Base-by-base conservation (phyloP, 2,329 filamentous ascomycete genomes). In the Fusarium sp. region DNA sequence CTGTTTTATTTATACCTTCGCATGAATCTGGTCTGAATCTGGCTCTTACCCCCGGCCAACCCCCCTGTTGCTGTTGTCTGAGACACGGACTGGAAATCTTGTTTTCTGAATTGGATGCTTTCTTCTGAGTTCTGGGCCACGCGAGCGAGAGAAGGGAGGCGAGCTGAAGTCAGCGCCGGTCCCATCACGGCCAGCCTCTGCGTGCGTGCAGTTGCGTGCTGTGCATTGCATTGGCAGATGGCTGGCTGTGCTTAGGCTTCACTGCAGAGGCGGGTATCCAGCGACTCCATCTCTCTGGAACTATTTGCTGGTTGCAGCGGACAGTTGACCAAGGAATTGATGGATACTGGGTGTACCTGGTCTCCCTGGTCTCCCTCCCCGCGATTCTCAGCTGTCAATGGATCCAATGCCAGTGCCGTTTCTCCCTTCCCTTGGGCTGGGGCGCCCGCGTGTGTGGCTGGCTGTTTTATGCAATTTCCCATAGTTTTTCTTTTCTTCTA, bases 381-480 rank as follows among this genome's bases (percentile, higher is more conserved):
- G 58, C 72, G 72, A 74, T 70, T 61, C 69, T 68, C 71, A 68
- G 74, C 72, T 71, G 59, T 68, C 67, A n/a, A n/a, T n/a, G n/a
- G n/a, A n/a, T n/a, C n/a, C n/a, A n/a, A 25, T 62, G 62, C 59
- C 63, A 63, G 64, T 70, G 69, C 69, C 47, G 47, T 25, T 65
- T 73, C 27, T 64, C 47, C 42, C 56, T 50, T 50, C 47, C 42
- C 56, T 52, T 52, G 25, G 10, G 62, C 60, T 73, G 69, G 58
- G 66, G 56, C 42, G 59, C 63, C 59, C 62, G 60, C 56, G 50
- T 13, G 13, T 50, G 33, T 70, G 72, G 72, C 65, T 77, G 74
- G 77, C 73, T 78, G 69, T 69, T 63, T 77, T 65, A 65, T 68
- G 66, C 69, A 78, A 79, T 77, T 74, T 78, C 77, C 76, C 66